Conservation (phyloP, 2,329 filamentous ascomycete genomes). For the Hypoxylon rubiginosum region DNA sequence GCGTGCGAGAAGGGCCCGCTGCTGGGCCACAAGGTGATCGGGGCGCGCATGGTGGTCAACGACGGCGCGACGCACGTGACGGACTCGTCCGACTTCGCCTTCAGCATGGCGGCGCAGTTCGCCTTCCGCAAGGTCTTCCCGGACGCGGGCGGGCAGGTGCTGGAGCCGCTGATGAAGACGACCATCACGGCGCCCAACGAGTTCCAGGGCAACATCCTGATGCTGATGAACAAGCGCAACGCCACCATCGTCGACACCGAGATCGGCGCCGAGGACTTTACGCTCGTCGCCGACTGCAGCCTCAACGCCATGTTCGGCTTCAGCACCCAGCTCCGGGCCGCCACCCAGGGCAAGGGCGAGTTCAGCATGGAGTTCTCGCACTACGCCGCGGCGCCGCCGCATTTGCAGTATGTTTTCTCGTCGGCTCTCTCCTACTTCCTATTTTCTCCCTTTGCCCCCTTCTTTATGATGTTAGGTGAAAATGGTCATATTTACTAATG, state of each 20-base stretch:
- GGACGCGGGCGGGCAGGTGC: slow-evolving; percentile 82
- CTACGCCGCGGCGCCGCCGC: slow-evolving; percentile 87
- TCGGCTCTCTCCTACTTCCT: too few species aligned
- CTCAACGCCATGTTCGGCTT: slow-evolving; percentile 99
- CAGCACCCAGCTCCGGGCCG: slow-evolving; percentile 88
- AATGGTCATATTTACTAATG: slow-evolving; percentile 43
- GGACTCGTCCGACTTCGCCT: slow-evolving; percentile 96
- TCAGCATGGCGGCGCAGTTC: slow-evolving; percentile 94
- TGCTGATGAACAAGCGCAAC: slow-evolving; percentile 95
- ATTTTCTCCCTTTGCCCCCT: slow-evolving; percentile 7
- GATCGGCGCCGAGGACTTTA: slow-evolving; percentile 93
- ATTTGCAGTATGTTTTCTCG: slow-evolving; percentile 80
- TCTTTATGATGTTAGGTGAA: not conserved
- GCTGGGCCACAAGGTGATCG: slow-evolving; percentile 92
- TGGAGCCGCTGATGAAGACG: slow-evolving; percentile 98
- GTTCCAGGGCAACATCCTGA: slow-evolving; percentile 97
- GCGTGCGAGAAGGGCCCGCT: slow-evolving; percentile 89
- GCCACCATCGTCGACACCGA: slow-evolving; percentile 96
- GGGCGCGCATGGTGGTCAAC: slow-evolving; percentile 90
- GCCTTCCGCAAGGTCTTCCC: slow-evolving; percentile 96
- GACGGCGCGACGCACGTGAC: slow-evolving; percentile 98
- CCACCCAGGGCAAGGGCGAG: slow-evolving; percentile 98
- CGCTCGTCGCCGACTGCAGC: slow-evolving; percentile 89
- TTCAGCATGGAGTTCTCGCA: slow-evolving; percentile 99
- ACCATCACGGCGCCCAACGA: slow-evolving; percentile 95